These are phyloP conservation scores for Cochlearia excelsa DNA, from an alignment of 345 rosid genomes.

Conservation along the genomic window DNA sequence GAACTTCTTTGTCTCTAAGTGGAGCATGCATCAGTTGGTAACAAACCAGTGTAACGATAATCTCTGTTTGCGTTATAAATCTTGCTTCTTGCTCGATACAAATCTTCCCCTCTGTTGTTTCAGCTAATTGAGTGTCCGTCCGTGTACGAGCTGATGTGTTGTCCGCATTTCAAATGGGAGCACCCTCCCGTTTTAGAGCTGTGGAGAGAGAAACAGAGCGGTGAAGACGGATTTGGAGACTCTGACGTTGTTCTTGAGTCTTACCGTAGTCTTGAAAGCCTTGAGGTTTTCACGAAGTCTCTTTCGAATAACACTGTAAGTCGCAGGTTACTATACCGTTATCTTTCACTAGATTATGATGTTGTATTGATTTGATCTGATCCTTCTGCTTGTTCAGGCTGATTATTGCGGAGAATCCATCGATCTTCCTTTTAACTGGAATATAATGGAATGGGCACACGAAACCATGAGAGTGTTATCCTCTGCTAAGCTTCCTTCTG, in stretches of 20 bases:
- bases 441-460: slow-evolving; percentile 81
- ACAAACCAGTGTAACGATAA: background rate
- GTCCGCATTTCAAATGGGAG: slow-evolving; percentile 68
- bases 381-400: slow-evolving; percentile 43
- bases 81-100: background rate
- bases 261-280: slow-evolving; percentile 53
- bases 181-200: slow-evolving; percentile 60
- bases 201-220: slow-evolving; percentile 63
- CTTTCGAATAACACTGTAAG: slow-evolving; percentile 72
- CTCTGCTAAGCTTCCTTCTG: slow-evolving; percentile 67
- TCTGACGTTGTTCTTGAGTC: slow-evolving; percentile 63
- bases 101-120: slow-evolving; percentile 11
- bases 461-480: slow-evolving; percentile 55
- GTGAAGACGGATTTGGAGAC: slow-evolving; percentile 32
- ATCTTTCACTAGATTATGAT: background rate
- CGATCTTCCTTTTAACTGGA: slow-evolving; percentile 78
- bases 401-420: slow-evolving; percentile 56
- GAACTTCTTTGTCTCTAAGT: slow-evolving; percentile 89
- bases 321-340: background rate
- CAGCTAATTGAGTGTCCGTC: slow-evolving; percentile 95
- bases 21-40: slow-evolving; percentile 99
- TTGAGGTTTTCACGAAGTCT: slow-evolving; percentile 58
- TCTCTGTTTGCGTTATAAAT: background rate
- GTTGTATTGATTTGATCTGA: slow-evolving; percentile 4
- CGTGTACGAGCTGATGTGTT: slow-evolving; percentile 75